Evolutionary conservation across 2,329 filamentous ascomycete species (phyloP), one percentile per base, ranked within the genome.

Genomic region (Cladosporium sp.): DNA sequence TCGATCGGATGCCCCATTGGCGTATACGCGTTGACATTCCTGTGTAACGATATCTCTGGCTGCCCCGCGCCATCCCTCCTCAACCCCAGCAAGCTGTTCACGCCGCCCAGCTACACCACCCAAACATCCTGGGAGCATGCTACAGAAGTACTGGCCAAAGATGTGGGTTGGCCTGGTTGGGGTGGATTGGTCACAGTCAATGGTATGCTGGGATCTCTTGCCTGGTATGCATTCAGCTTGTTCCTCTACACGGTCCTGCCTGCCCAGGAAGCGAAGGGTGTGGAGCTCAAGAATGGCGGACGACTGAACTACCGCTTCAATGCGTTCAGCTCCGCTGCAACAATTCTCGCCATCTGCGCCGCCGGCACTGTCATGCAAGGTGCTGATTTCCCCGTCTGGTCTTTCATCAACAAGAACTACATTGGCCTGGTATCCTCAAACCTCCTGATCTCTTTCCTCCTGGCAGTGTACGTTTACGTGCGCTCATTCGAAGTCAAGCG

Each of bases 321-420:
- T 72, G 90, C 90, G 9, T 87, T 94, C 73, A 77, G 79, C 62
- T 91, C 90, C n/a, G 87, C 87, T 60, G 74, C 91, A 56, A 80
- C 88, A 61, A 92, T 87, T 51, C 78, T 96, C 44, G 80, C 81
- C n/a, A 78, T 87, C 5, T 83, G 87, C 53, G 85, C 85, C 34
- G 86, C 86, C 8, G 92, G 91, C 49, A 96, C 91, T 3, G 74
- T 86, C 37, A 74, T 85, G 3, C 83, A 93, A 65, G 93, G 93
- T 57, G 84, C 90, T 52, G 81, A 93, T 19, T 97, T 96, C 67
- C 82, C 85, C 8, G 83, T 97, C 52, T 99, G 93, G 93, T 90
- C 87, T 24, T 97, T 91, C 75, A 91, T 97, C 69, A 87, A 89
- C 77, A 87, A 96, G 70, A 93, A 97, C 77, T 95, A 93, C 71